These are phyloP conservation scores for Phytophthora rubi DNA, from an alignment of 352 stramenopile species.

Conservation along the genomic window DNA sequence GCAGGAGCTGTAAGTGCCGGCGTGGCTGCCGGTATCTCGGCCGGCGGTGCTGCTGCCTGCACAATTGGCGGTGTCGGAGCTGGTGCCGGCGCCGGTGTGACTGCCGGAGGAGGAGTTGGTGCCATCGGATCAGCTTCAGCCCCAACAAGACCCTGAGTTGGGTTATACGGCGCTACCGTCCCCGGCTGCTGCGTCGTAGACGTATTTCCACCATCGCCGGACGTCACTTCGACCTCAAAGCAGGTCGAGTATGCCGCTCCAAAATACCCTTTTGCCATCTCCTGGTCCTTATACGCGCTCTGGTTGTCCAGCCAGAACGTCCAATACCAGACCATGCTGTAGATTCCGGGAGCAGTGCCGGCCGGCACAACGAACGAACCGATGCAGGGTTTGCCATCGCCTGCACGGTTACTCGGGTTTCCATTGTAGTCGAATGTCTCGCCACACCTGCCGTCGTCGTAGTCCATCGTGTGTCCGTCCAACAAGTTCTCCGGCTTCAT, in stretches of 20 bases:
- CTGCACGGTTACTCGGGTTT: constrained; percentile 50
- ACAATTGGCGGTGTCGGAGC: constrained; percentile 11
- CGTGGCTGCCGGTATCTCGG: neutral
- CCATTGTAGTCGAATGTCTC: constrained; percentile 55
- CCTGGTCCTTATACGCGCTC: constrained; percentile 55
- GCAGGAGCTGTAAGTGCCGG: neutral
- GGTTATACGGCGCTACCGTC: neutral
- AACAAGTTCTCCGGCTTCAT: constrained; percentile 59
- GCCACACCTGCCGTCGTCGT: constrained; percentile 68
- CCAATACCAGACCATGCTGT: constrained; percentile 79
- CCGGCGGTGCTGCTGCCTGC: constrained; percentile 4
- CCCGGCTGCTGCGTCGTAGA: constrained; percentile 6
- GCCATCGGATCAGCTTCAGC: constrained; percentile 4
- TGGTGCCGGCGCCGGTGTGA: constrained; percentile 1
- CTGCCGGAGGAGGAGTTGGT: neutral
- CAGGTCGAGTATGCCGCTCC: constrained; percentile 70
- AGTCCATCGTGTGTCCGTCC: constrained; percentile 51
- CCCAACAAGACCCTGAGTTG: constrained; percentile 2
- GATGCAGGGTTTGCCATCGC: constrained; percentile 68
- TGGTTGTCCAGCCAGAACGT: constrained; percentile 68
- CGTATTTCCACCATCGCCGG: constrained; percentile 1
- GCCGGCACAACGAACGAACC: constrained; percentile 55
- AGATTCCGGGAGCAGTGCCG: constrained; percentile 53
- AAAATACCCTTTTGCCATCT: constrained; percentile 65
- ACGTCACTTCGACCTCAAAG: constrained; percentile 60